Evolutionary conservation across 106 monocot genomes (phyloP), one percentile per base, ranked within the genome.

Genomic region (Allium sativum): DNA sequence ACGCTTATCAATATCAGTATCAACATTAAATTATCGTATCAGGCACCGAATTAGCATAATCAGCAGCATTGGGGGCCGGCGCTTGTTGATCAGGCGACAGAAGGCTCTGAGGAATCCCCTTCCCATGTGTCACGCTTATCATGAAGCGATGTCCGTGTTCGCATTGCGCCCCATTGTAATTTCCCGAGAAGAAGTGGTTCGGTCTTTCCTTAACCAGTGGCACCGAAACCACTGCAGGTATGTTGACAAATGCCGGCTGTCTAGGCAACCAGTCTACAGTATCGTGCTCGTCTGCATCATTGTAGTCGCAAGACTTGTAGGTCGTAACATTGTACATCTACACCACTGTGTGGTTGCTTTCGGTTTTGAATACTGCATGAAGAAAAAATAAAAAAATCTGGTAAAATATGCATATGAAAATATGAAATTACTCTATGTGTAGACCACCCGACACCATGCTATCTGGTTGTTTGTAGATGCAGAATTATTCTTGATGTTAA

Each of bases 111-210:
- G 94, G 94, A 57, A 90, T 64, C 51, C 94, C 94, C 64, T 79
- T 63, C 21, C 94, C 94, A 45, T 84, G 79, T 11, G 69, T 59
- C 15, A 95, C 94, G 9, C 21, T 79, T 63, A 95, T 75, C 60
- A 43, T 56, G 76, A 95, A 87, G 14, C 48, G 80, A 70, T 95
- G 94, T 5, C 94, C 94, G 46, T 84, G 79, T 51, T 55, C 45
- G 83, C 94, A 95, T 61, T 95, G 90, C 65, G 86, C 86, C 31
- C 94, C 94, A 59, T 86, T 90, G 64, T 95, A 95, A 71, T 83
- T 45, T 12, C 90, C 75, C 22, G 94, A 95, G 75, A 95, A 86
- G 79, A 95, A 95, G 66, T 87, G 90, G 59, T 55, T 87, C 40
- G 55, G 12, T 1, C 94, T 86, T 47, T 79, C 94, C 62, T 73